Base-by-base conservation (phyloP, 208 protist genomes). In the Strigomonas oncopelti region DNA sequence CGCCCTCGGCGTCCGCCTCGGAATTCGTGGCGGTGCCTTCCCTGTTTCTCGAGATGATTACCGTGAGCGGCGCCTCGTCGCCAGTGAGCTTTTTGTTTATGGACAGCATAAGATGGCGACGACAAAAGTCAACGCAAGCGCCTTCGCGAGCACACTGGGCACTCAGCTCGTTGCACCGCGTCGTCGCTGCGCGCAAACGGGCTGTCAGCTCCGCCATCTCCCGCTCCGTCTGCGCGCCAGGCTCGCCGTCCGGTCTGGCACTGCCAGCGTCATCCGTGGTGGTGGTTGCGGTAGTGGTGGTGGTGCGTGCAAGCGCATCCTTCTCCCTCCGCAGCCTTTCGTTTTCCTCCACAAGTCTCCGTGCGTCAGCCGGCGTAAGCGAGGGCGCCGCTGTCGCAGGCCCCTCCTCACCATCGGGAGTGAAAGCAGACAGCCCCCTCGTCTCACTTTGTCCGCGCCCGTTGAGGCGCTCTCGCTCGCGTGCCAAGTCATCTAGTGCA, bases 341-440 rank as follows among this genome's bases (percentile, higher is more conserved):
- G 27, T 65, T 65, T 27, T 65, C 61, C 9, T 3, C 25, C 7
- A 31, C 61, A 24, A 65, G 24, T 29, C 27, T 2, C 53, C 36
- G 11, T 14, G 48, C 32, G 28, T 65, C 61, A 11, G 38, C n/a
- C 13, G 46, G 1, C 18, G 38, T 27, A 22, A 57, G 36, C 20
- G n/a, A 25, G 14, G 36, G 31, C 36, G 58, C 36, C 36, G 58
- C 36, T 58, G 51, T 51, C 28, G n/a, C n/a, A 20, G 34, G 1
- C 9, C 9, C 61, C n/a, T 65, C 74, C 20, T 80, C 80, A 25
- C 69, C 81, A 61, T 72, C 78, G 1, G 78, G 67, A 65, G 91
- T 79, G 27, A 95, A 72, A 0, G 86, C 91, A 1, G 89, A 90
- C 22, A 92, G 54, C 0, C 89, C 86, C 51, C 90, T 92, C 57